Percentiles rank a stretch among this genome's conserved stretches.
Conservation (phyloP, 192 early-diverging fungal species). For the Podila epigama region DNA sequence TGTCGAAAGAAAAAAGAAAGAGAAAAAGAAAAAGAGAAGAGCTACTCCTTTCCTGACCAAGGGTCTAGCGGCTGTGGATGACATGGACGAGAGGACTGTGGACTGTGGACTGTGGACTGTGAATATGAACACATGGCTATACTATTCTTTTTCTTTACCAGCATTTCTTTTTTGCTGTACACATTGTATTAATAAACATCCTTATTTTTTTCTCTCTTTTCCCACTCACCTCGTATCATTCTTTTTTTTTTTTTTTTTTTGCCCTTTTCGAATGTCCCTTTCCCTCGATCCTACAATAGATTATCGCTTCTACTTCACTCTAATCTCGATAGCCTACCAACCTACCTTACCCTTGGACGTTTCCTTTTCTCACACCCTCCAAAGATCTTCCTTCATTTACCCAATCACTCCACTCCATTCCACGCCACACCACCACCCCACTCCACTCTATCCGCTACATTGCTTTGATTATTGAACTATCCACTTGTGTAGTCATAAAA, state of each 20-base stretch:
- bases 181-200: constrained; percentile 7
- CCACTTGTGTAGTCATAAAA: too few relatives aligned
- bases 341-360: not conserved
- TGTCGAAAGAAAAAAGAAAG: too few relatives aligned
- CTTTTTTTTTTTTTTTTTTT: not conserved
- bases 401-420: not conserved
- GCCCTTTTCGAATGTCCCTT: not conserved
- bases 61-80: not conserved
- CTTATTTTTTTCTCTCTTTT: not conserved
- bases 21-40: too few relatives aligned
- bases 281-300: constrained; percentile 1
- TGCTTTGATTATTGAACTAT: too few relatives aligned
- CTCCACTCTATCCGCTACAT: too few relatives aligned
- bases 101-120: not conserved
- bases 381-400: not conserved
- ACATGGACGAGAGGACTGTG: not conserved
- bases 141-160: too few relatives aligned
- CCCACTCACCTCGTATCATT: not conserved
- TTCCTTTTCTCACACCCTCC: too few relatives aligned
- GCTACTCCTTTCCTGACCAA: not conserved
- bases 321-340: not conserved
- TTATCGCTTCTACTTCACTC: not conserved
- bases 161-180: too few relatives aligned
- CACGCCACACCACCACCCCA: not conserved
- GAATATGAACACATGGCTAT: too few relatives aligned